Evolutionary conservation across 768 basidiomycete genomes (phyloP), one percentile per base, ranked within the genome.

Genomic region (Suillus variegatus): DNA sequence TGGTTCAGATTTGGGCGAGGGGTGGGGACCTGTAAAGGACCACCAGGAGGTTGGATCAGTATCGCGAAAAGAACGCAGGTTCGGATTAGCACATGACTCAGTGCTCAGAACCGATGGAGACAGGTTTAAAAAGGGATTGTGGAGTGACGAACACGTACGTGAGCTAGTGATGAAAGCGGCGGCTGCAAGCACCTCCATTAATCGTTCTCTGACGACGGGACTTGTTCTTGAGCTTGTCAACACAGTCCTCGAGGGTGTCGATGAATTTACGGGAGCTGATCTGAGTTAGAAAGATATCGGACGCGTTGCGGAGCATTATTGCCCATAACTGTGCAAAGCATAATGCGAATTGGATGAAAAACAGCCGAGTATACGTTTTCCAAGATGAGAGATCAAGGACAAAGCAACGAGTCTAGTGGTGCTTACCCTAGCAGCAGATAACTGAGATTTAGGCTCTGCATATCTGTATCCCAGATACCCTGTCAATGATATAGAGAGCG

Each of bases 261-360:
- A 92, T 76, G 71, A 95, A 95, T 73, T 94, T 94, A 70, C 88
- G 87, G 40, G 88, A 82, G 16, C 86, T 83, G 46, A 87, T 89
- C 69, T 92, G 88, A 14, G 83, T 75, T 43, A 93, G 84, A 71
- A 95, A 94, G 16, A 85, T 72, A 12, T 89, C 86, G 0, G 88
- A 85, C 4, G 89, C 88, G 72, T 96, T 95, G 36, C 88, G 87
- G 44, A 96, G 84, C 89, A 96, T 91, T 69, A 96, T 89, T 3
- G 94, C 90, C 95, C 94, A 96, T 8, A 97, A 73, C 91, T 93
- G 67, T 25, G 43, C 41, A 22, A 25, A 61, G 9, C 22, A 13
- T 41, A 58, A 57, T 70, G 9, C n/a, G 22, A 56, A 63, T 6
- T 55, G 28, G 47, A 60, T 9, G 60, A 52, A 38, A 1, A n/a